Conservation (phyloP, 1,284 basidiomycete species). For the Tremellales sp. region DNA sequence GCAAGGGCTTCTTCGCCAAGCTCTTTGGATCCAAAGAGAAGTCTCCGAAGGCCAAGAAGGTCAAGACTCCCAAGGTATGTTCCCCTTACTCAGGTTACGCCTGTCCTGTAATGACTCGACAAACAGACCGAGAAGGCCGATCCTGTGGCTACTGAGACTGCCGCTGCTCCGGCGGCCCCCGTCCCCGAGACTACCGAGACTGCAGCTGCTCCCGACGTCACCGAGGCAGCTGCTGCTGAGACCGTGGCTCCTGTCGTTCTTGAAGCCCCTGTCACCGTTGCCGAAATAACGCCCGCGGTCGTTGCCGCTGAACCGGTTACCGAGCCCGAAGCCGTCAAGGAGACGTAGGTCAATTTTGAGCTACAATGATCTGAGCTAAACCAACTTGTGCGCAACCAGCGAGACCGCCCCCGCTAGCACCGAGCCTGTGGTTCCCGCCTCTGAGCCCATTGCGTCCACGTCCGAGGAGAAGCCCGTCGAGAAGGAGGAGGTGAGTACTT, state of each 20-base stretch:
- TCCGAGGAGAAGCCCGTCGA: constrained; percentile 15
- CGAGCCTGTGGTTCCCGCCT: constrained; percentile 10
- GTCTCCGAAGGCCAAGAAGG: constrained; percentile 41
- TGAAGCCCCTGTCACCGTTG: constrained; percentile 10
- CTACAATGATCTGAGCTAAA: not conserved
- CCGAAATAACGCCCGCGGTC: constrained; percentile 10
- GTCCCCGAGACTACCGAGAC: constrained; percentile 7
- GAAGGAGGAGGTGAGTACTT: constrained; percentile 16
- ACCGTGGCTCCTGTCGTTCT: constrained; percentile 4
- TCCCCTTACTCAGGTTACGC: not conserved
- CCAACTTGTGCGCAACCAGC: constrained; percentile 6
- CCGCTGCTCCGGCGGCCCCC: constrained; percentile 7
- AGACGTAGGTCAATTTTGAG: constrained; percentile 24
- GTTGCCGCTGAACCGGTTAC: constrained; percentile 15
- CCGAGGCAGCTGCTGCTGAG: constrained; percentile 6
- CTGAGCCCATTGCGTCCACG: constrained; percentile 15
- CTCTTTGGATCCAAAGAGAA: constrained; percentile 35
- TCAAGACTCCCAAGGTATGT: constrained; percentile 41
- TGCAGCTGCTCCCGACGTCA: constrained; percentile 1
- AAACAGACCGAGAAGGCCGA: constrained; percentile 34
- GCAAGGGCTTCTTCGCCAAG: constrained; percentile 40
- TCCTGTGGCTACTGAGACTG: constrained; percentile 10
- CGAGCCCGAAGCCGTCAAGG: constrained; percentile 27
- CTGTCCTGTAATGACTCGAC: constrained; percentile 3
- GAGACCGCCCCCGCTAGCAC: constrained; percentile 17